Evolutionary conservation across 2,329 filamentous ascomycete genomes (phyloP).

Genomic region (Pyrenochaeta sp.): DNA sequence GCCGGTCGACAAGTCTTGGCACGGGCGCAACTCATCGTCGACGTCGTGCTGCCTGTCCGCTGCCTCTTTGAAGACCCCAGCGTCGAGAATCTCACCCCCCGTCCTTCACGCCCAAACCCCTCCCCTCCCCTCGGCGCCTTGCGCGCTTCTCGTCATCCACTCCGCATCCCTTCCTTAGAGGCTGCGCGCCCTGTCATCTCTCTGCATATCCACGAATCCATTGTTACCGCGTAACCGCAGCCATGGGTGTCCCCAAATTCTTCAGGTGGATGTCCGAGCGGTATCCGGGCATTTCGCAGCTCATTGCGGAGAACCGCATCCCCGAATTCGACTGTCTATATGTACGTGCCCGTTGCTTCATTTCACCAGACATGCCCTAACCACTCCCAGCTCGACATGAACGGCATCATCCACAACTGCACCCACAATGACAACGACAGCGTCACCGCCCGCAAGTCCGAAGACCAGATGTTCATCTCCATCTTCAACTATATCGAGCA

Average conservation of each 20-base stretch:
- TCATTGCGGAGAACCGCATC: slow-evolving; percentile 98
- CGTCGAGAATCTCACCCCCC: slow-evolving; percentile 46
- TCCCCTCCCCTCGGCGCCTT: slow-evolving; percentile 23
- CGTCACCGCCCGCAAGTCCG: slow-evolving; percentile 88
- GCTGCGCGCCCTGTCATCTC: slow-evolving; percentile 8
- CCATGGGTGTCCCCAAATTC: slow-evolving; percentile 84
- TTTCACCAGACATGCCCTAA: slow-evolving; percentile 6
- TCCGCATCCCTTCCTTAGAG: slow-evolving; percentile 3
- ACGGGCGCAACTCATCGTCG: slow-evolving; percentile 26
- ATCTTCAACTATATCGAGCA: slow-evolving; percentile 99
- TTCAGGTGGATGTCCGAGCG: slow-evolving; percentile 99
- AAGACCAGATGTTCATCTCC: slow-evolving; percentile 99
- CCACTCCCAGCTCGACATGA: slow-evolving; percentile 98
- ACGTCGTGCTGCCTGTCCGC: slow-evolving; percentile 17
- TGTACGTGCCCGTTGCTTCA: slow-evolving; percentile 53
- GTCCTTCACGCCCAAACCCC: slow-evolving; percentile 19
- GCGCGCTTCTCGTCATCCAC: slow-evolving; percentile 22
- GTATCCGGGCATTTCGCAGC: slow-evolving; percentile 96
- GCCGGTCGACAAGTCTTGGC: no score
- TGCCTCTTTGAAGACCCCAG: slow-evolving; percentile 50
- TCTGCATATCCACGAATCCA: slow-evolving; percentile 17
- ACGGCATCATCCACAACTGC: slow-evolving; percentile 98
- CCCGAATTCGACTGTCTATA: slow-evolving; percentile 99
- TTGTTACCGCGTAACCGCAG: slow-evolving; percentile 26
- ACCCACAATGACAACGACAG: slow-evolving; percentile 97